Evolutionary conservation across 257 asterid species (phyloP), one percentile per base, ranked within the genome.

Genomic region (Rubia yunnanensis): DNA sequence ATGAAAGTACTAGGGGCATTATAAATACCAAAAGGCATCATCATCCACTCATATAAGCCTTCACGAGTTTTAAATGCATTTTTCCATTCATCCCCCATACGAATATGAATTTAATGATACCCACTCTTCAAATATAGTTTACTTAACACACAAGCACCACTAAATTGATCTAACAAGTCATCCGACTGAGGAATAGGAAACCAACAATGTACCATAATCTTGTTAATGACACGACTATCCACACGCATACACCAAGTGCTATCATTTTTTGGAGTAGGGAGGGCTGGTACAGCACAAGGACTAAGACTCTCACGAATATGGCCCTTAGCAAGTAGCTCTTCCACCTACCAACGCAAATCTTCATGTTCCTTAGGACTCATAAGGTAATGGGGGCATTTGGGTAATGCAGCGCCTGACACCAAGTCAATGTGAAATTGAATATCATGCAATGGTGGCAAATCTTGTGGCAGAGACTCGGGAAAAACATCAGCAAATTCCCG

Each of bases 71-170:
- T 53, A 3, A 20, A 53, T 5, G 66, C 8, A 1, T 52, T 69
- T 31, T 46, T 69, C 61, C 67, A 60, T 34, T 69, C 62, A 60
- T 48, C 61, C 5, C n/a, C 67, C 54, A 23, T 24, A 5, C 30
- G 7, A 14, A 46, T 69, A 9, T 24, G 36, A 11, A 69, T 60
- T 20, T 69, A 34, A 20, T 60, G 68, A 23, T 59, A 60, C 0
- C 61, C 73, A 32, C 61, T 60, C 13, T 30, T 0, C 0, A 68
- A 2, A 27, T 58, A 6, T 13, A 68, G 39, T 15, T 41, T 58
- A 0, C 46, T 56, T 15, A 58, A 28, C 2, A 35, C 0, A 1
- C 26, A 5, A 0, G 65, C 7, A 2, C 65, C 64, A 56, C 4
- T 2, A 0, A 67, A 3, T 9, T 9, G 4, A 9, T 35, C 9